Evolutionary conservation across 1,284 basidiomycete species (phyloP).

Genomic region (Ustilago bromivora): DNA sequence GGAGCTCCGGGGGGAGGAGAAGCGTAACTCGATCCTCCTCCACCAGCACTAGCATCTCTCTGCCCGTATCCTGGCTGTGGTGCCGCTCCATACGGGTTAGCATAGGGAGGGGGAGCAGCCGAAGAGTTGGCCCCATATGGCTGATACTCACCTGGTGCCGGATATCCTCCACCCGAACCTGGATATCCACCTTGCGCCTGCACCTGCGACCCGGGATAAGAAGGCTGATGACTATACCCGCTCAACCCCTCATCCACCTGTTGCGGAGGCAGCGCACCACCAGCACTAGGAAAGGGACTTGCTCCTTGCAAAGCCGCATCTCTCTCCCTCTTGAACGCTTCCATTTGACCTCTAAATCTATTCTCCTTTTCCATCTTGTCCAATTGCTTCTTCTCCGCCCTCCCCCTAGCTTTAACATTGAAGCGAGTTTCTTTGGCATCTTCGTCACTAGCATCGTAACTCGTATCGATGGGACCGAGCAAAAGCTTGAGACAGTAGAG

Average conservation of each 20-base stretch:
- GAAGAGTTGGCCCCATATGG: conserved; percentile 14
- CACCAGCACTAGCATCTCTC: conserved; percentile 7
- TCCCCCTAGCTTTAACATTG: conserved; percentile 12
- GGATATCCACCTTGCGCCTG: conserved; percentile 26
- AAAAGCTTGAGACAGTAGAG: conserved; percentile 60
- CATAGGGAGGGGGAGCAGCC: conserved; percentile 37
- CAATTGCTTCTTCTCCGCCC: conserved; percentile 31
- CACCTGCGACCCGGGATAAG: conserved; percentile 20
- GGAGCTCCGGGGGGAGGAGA: neutral
- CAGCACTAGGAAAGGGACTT: conserved; percentile 37
- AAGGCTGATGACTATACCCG: conserved; percentile 37
- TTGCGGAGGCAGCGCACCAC: conserved; percentile 35
- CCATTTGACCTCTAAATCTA: conserved; percentile 19
- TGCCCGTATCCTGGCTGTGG: conserved; percentile 23
- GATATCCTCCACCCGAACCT: conserved; percentile 7
- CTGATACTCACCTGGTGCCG: conserved; percentile 11
- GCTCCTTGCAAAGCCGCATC: conserved; percentile 24
- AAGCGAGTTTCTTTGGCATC: conserved; percentile 12
- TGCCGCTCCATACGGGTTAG: conserved; percentile 12
- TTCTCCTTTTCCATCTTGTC: conserved; percentile 30
- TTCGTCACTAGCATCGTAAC: conserved; percentile 60
- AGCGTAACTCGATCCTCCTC: conserved; percentile 11
- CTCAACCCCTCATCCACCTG: conserved; percentile 17
- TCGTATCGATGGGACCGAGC: conserved; percentile 57
- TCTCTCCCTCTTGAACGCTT: conserved; percentile 28